These are phyloP conservation scores for Blepharisma undulans DNA, from an alignment of 169 alveolate species.

Conservation along the genomic window DNA sequence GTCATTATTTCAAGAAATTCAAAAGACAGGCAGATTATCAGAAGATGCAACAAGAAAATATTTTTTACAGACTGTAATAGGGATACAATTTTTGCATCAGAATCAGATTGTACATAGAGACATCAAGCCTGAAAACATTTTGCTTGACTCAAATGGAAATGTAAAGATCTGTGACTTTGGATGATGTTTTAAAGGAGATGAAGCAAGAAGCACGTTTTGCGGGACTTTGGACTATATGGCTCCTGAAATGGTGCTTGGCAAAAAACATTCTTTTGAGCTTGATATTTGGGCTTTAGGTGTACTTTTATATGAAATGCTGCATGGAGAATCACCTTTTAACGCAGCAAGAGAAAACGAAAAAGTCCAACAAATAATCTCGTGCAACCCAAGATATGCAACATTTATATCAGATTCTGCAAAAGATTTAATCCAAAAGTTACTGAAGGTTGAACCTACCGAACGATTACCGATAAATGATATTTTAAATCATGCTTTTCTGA, in stretches of 20 bases:
- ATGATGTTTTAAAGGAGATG: slow-evolving; percentile 66
- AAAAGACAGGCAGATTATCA: slow-evolving; percentile 38
- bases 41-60: slow-evolving; percentile 53
- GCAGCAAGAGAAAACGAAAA: slow-evolving; percentile 43
- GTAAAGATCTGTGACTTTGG: slow-evolving; percentile 84
- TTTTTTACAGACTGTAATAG: slow-evolving; percentile 39
- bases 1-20: slow-evolving; percentile 49
- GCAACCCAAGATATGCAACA: background rate
- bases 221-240: slow-evolving; percentile 85
- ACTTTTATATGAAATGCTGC: slow-evolving; percentile 64
- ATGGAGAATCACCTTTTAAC: slow-evolving; percentile 67
- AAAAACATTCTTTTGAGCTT: slow-evolving; percentile 66
- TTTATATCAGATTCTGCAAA: slow-evolving; percentile 42
- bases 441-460: slow-evolving; percentile 48
- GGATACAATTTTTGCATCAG: slow-evolving; percentile 50
- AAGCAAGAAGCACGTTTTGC: slow-evolving; percentile 68
- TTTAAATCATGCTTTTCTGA: slow-evolving; percentile 49
- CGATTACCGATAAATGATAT: slow-evolving; percentile 53
- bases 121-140: slow-evolving; percentile 79
- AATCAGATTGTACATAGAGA: slow-evolving; percentile 72
- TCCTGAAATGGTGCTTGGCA: slow-evolving; percentile 76
- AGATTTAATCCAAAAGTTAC: slow-evolving; percentile 48
- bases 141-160: slow-evolving; percentile 48
- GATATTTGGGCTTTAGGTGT: slow-evolving; percentile 84
- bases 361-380: background rate